Evolutionary conservation across 1,284 basidiomycete genomes (phyloP), one percentile per base, ranked within the genome.

Genomic region (Cutaneotrichosporon mucoides): DNA sequence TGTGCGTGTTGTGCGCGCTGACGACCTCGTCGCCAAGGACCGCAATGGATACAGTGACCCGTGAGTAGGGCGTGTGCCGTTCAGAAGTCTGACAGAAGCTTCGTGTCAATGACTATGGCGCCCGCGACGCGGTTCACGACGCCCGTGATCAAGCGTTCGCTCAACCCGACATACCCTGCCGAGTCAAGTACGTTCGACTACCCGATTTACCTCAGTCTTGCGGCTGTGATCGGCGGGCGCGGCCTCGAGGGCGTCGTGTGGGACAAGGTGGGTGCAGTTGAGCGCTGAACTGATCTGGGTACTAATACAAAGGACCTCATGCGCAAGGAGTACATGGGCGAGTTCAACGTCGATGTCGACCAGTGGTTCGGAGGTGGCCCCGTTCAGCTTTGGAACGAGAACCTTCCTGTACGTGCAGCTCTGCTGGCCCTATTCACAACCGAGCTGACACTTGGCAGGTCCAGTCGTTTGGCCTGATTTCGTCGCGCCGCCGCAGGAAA

Each of bases 291-390:
- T 24, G 49, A 7, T 13, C 10, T 15, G 41, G 11, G 33, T 9
- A 38, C 33, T 53, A 34, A 53, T 33, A 44, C 4, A 11, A 59
- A 77, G 75, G 77, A 79, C 53, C 79, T 87, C 67, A 76, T 92
- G 66, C 85, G 83, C 72, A 93, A 95, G 80, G 93, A 96, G 60
- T 98, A 97, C 77, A 84, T 98, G 51, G 95, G 95, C 36, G 95
- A 98, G 76, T 84, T 86, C 9, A 84, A 86, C 1, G 72, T 97
- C 6, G 83, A 84, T 0, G 73, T 95, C 34, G 85, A 88, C 36
- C 85, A 89, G 48, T 97, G 92, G 92, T 92, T 92, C 72, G 74
- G 73, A 16, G 80, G 81, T 2, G 82, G 79, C 2, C 77, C 63
- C n/a, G 67, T 69, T 1, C 52, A 60, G 8, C 62, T 75, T 5